phyloP scores from a whole-genome alignment of 2,329 filamentous ascomycete genomes.

The Penicillium sclerotigenum region DNA sequence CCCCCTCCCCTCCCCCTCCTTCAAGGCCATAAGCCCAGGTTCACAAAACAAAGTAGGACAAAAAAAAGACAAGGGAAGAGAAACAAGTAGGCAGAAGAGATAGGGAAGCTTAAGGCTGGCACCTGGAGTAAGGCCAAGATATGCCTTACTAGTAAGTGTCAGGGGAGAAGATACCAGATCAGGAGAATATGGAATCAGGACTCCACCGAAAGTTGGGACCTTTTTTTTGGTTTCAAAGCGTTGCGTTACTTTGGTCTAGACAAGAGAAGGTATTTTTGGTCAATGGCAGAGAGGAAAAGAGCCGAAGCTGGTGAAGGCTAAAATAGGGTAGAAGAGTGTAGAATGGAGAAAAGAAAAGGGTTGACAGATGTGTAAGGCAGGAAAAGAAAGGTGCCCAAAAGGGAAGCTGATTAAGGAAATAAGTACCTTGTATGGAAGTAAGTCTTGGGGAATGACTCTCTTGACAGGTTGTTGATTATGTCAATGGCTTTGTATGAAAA shows the following conservation, averaged over 20 bases:
- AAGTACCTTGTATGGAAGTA: no score
- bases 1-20: not conserved
- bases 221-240: not conserved
- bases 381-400: not conserved
- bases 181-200: not conserved
- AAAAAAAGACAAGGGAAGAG: not conserved
- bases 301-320: not conserved
- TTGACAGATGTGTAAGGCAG: not conserved
- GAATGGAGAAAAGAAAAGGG: not conserved
- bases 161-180: no score
- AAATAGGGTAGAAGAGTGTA: not conserved
- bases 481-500: no score
- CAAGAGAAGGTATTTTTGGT: not conserved
- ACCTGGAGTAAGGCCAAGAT: not conserved
- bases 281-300: not conserved
- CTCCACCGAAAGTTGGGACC: not conserved
- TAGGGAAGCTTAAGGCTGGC: not conserved
- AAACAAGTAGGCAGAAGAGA: not conserved
- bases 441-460: not conserved
- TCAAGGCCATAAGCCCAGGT: not conserved
- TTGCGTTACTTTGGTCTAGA: not conserved
- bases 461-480: conserved; percentile 5
- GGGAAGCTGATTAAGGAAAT: not conserved
- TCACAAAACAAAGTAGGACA: not conserved
- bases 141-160: not conserved